Evolutionary conservation across 192 early-diverging fungal species (phyloP), one percentile per base, ranked within the genome.

Genomic region (Coemansia sp.): DNA sequence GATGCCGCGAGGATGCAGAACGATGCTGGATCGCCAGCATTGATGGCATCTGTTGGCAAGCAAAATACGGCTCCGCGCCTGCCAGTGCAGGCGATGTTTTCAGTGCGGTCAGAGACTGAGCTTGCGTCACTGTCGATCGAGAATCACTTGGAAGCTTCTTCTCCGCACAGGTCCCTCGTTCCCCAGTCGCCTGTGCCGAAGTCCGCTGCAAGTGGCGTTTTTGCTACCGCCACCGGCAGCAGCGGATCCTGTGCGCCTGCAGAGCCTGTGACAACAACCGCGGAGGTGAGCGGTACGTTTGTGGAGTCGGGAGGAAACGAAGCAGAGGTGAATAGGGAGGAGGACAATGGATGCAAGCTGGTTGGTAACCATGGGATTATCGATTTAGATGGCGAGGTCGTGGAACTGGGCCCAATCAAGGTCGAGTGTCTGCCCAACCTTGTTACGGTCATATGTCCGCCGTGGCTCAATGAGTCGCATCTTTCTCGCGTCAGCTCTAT

Each of bases 341-440:
- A 44, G 0, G 36, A 19, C 31, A 57, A 17, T 13, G 76, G 61
- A 37, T 80, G 72, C 62, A 47, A 40, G 57, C 57, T 72, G 28
- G 74, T 75, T 27, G 70, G 73, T 20, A 52, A 57, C 20, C 65
- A 75, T 34, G 81, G 81, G 17, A 82, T 82, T 65, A 36, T 82
- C 23, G 81, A 68, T 48, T 61, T 82, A n/a, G 81, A 82, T 53
- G 81, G 81, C 45, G 81, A 82, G 57, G 64, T 53, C 27, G 65
- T 61, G 20, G 75, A 72, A 60, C 66, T 73, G 56, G 81, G 81
- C 2, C 71, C 81, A 1, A 52, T 82, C 40, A 82, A 82, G 55
- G 47, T 82, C 37, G 81, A 82, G 56, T 71, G 71, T 23, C 50
- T 78, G 62, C 64, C 81, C 34, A 71, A 59, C 28, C 52, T 82